Percentiles rank a stretch among this genome's conserved stretches.
phyloP scores from a whole-genome alignment of 2,329 filamentous ascomycete genomes.

The Alternaria panax region DNA sequence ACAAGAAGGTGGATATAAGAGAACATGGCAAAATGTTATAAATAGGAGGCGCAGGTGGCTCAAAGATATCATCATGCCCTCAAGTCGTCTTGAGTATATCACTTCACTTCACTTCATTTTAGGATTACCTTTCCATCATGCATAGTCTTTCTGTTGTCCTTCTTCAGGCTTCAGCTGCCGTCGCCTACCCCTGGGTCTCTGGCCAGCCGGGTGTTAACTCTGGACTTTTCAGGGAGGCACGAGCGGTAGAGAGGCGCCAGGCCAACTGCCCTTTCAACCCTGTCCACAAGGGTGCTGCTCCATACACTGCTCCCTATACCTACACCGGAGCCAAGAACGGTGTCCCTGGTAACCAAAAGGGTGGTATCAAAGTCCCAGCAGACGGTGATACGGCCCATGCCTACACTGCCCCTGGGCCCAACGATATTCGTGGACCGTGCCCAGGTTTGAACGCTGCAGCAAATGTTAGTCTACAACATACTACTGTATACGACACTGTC shows the following conservation, averaged over 20 bases:
- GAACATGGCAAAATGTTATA: neutral
- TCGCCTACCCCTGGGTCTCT: conserved; percentile 31
- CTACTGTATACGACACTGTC: neutral
- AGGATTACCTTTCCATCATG: conserved; percentile 14
- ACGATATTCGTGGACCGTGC: conserved; percentile 46
- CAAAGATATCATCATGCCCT: neutral
- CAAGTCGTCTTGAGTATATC: neutral
- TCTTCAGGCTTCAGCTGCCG: conserved; percentile 23
- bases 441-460: conserved; percentile 55
- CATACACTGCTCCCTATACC: conserved; percentile 34
- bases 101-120: neutral
- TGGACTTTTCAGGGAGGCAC: conserved; percentile 18
- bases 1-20: neutral
- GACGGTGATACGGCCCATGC: conserved; percentile 47
- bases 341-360: conserved; percentile 50
- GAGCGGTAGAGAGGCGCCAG: conserved; percentile 22
- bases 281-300: conserved; percentile 31
- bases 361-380: conserved; percentile 56
- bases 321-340: conserved; percentile 56
- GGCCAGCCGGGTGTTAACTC: conserved; percentile 29
- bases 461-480: conserved; percentile 32
- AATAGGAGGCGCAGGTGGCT: neutral
- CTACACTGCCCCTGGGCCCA: conserved; percentile 26
- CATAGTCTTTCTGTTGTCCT: conserved; percentile 25
- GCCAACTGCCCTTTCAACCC: conserved; percentile 33